These are phyloP conservation scores for Coniochaeta sp. DNA, from an alignment of 2,329 filamentous ascomycete species.

Conservation along the genomic window DNA sequence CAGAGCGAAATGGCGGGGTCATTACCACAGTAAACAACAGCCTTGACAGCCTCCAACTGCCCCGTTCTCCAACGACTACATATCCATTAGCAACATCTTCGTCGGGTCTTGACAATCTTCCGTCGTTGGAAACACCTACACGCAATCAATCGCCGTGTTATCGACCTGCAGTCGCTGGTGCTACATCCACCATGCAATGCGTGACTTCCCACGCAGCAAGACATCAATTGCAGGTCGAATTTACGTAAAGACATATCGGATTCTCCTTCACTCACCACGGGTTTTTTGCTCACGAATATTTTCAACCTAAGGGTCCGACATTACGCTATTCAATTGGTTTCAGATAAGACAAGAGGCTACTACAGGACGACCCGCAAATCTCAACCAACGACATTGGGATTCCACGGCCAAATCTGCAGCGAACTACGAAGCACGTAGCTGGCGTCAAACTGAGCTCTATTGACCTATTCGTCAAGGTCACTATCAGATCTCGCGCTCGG, in stretches of 20 bases:
- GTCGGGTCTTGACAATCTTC: background rate
- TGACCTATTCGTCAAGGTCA: background rate
- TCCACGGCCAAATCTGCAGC: background rate
- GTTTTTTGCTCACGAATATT: background rate
- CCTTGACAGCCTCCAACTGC: background rate
- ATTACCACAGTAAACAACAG: too few species aligned
- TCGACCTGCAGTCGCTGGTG: background rate
- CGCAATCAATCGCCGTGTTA: background rate
- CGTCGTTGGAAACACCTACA: too few species aligned
- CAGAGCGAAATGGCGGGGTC: too few species aligned
- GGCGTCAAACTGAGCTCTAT: background rate
- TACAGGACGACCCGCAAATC: slow-evolving; percentile 1
- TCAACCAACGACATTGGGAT: slow-evolving; percentile 4
- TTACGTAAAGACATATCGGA: slow-evolving; percentile 4
- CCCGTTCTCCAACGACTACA: too few species aligned
- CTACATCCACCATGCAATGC: background rate
- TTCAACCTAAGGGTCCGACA: background rate
- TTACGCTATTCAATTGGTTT: slow-evolving; percentile 13
- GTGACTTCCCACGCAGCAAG: background rate
- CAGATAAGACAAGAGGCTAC: slow-evolving; percentile 8
- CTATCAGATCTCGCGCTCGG: background rate
- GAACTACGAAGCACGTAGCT: background rate
- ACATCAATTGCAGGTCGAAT: background rate
- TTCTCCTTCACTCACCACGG: background rate
- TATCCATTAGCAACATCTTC: too few species aligned